Evolutionary conservation across 495 filamentous ascomycete genomes (phyloP), one percentile per base, ranked within the genome.

Genomic region (Aspergillus asperescens): DNA sequence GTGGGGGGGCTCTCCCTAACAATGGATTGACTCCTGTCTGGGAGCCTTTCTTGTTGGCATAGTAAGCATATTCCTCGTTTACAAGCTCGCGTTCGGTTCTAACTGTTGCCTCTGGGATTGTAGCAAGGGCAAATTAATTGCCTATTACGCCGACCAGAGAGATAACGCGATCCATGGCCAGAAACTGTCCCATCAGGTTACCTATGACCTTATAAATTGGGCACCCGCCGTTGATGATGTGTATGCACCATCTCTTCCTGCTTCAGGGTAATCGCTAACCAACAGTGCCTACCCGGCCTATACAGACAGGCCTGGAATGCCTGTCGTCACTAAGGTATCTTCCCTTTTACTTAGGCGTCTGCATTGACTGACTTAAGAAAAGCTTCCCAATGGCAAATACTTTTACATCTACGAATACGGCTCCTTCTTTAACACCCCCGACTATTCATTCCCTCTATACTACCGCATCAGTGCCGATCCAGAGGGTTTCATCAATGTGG

Each of bases 101-200:
- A 37, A 49, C 13, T n/a, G 19, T 7, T 20, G 18, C 19, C 4
- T 18, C 5, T 20, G 35, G 10, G 15, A 25, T 13, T 24, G 13
- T 27, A 72, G 80, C 58, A 69, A 84, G 22, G 68, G 76, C 40
- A 70, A 81, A 50, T 63, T 88, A 18, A 73, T 87, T 19, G 69
- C 68, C 65, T 89, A 81, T 64, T 89, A 87, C 66, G 81, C 83
- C 4, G 85, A 89, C 59, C 84, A 87, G 58, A 73, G 85, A 31
- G 64, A 50, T 5, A 84, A 87, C 60, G 66, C 74, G 15, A 70
- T 67, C 1, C 69, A 88, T 56, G 83, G 83, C 20, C 85, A 88
- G 63, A 86, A 86, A 53, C 65, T 88, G 22, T 74, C 74, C 4
- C 82, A 87, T 57, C 81, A 86, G 57, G 69, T 69, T 9, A 77